phyloP scores from a whole-genome alignment of 2,329 filamentous ascomycete genomes.

The Talaromyces atroroseus region DNA sequence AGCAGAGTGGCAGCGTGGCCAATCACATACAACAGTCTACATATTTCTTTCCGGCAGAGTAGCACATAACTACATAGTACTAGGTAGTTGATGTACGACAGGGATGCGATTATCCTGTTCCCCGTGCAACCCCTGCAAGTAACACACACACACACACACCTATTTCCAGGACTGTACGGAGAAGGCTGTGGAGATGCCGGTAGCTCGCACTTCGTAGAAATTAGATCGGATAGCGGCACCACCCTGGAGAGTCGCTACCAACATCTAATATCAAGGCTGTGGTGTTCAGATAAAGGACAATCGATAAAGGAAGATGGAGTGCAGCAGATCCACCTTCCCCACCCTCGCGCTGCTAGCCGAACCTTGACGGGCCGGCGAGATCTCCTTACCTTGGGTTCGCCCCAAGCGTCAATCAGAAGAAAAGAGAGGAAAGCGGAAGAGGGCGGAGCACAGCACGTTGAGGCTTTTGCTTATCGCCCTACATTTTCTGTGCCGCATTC shows the following conservation, averaged over 20 bases:
- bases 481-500: neutral
- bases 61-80: neutral
- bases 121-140: slow-evolving; percentile 1
- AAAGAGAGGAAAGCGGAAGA: neutral
- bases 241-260: no score
- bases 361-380: slow-evolving; percentile 11
- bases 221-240: neutral
- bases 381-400: neutral
- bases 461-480: neutral
- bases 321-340: slow-evolving; percentile 17
- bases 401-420: neutral
- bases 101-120: slow-evolving; percentile 4
- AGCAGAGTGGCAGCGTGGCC: neutral
- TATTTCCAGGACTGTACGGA: no score
- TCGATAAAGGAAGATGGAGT: neutral
- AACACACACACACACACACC: neutral
- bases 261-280: no score
- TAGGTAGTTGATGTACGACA: neutral
- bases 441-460: neutral
- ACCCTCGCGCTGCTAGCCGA: slow-evolving; percentile 17
- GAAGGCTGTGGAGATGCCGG: no score
- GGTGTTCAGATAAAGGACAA: neutral
- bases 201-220: neutral
- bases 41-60: neutral
- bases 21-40: neutral